phyloP scores from a whole-genome alignment of 108 stramenopile species.

The Discostella pseudostelligera region DNA sequence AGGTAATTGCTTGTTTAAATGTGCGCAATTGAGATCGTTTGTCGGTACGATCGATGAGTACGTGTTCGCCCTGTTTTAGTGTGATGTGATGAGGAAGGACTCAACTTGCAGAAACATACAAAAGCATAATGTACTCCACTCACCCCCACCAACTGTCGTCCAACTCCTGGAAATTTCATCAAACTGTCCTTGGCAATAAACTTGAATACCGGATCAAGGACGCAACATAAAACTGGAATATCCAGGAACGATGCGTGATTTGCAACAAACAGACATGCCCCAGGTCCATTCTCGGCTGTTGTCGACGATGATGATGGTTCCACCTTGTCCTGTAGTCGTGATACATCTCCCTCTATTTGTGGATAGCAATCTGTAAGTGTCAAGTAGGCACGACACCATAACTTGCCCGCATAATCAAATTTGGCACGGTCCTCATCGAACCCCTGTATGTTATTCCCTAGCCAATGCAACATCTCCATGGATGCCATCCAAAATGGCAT shows the following conservation, averaged over 20 bases:
- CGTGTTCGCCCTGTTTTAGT: constrained; percentile 64
- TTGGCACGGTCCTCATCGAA: constrained; percentile 60
- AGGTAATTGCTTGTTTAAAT: constrained; percentile 66
- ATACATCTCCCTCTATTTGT: constrained; percentile 53
- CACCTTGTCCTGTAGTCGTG: constrained; percentile 24
- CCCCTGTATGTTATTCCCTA: constrained; percentile 37
- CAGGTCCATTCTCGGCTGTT: constrained; percentile 13
- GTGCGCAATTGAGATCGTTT: constrained; percentile 70
- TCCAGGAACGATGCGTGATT: constrained; percentile 82
- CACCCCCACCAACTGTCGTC: constrained; percentile 71
- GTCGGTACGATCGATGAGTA: constrained; percentile 75
- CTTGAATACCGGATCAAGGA: constrained; percentile 77
- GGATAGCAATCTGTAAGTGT: constrained; percentile 61
- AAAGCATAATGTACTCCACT: constrained; percentile 30
- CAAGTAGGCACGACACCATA: constrained; percentile 70
- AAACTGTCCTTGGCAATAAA: constrained; percentile 83
- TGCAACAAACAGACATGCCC: constrained; percentile 76
- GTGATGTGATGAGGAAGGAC: not conserved
- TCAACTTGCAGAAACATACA: constrained; percentile 1
- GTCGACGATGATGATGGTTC: not conserved
- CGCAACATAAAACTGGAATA: constrained; percentile 75
- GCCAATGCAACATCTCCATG: constrained; percentile 44
- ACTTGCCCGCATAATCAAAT: constrained; percentile 69
- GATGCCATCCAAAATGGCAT: constrained; percentile 64
- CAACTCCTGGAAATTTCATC: constrained; percentile 68